Base-by-base conservation (phyloP, 148 eudicot species). In the Rhododendron ovatum region DNA sequence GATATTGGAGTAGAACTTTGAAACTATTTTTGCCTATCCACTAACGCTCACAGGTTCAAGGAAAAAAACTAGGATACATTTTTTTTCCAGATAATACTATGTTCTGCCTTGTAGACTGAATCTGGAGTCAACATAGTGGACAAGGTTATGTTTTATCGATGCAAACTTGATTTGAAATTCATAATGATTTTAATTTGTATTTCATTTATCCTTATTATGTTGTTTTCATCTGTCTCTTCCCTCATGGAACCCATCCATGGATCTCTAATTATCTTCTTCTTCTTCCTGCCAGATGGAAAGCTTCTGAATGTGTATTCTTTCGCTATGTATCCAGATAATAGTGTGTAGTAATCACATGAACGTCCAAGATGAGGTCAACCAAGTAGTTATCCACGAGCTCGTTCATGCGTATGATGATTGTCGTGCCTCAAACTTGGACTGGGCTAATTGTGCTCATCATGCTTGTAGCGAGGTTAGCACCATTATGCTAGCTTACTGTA, bases 351-450 rank as follows among this genome's bases (percentile, higher is more conserved):
- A 96, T 90, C 88, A 92, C 77, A 75, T 95, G 88, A 88, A 86
- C 39, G 53, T 92, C 41, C 98, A 94, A 91, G 99, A 96, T 81
- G 95, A 96, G 85, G 98, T 96, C 73, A 90, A 90, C 88, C 99
- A 96, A 92, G 98, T 93, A 83, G 93, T 95, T 48, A 94, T 96
- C 86, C 98, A 96, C 63, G 99, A 96, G 92, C 95, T 96, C 24
- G 94, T 96, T 90, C 99, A 96, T 86, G 98, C 98, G 14, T 96
- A 92, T 87, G 99, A 96, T 86, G 99, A 96, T 13, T 96, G 99
- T 89, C 94, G 95, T 24, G 96, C 94, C 43, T 93, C 91, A 83
- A 95, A 96, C 88, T 87, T 95, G 93, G 92, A 95, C 82, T 96
- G 98, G 99, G 1, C 90, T 33, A 88, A 96, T 89, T 96, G 99